Percentiles rank a stretch among this genome's conserved stretches.
phyloP scores from a whole-genome alignment of 1,284 basidiomycete genomes.

The Rhodotorula sp. region DNA sequence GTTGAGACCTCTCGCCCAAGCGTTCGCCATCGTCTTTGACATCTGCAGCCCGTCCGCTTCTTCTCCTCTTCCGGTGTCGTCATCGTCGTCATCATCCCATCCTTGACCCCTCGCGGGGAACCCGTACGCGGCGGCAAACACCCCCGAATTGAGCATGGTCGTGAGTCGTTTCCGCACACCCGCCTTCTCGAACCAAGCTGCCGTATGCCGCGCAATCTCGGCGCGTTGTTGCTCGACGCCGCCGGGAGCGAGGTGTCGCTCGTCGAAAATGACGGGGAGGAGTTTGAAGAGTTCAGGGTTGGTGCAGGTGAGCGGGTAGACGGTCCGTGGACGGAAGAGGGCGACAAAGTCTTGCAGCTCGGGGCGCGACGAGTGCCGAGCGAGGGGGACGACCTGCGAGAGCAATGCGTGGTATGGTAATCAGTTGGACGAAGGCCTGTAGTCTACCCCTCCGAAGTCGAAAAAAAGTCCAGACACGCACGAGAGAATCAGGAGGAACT shows the following conservation, averaged over 20 bases:
- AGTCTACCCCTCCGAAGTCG: too few species aligned
- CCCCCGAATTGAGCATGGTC: not conserved
- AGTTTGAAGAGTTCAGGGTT: slow-evolving; percentile 66
- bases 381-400: slow-evolving; percentile 70
- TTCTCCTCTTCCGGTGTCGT: not conserved
- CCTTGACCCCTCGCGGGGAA: too few species aligned
- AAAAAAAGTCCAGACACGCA: slow-evolving; percentile 52
- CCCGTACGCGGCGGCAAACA: too few species aligned
- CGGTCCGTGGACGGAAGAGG: slow-evolving; percentile 68
- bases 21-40: slow-evolving; percentile 11
- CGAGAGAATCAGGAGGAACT: slow-evolving; percentile 58
- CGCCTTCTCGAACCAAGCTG: not conserved
- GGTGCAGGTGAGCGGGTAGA: slow-evolving; percentile 73
- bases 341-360: slow-evolving; percentile 76
- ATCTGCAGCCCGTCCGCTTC: slow-evolving; percentile 5
- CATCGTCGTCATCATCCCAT: too few species aligned
- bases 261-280: slow-evolving; percentile 65
- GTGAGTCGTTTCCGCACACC: not conserved
- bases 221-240: slow-evolving; percentile 42
- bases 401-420: too few species aligned
- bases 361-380: slow-evolving; percentile 78
- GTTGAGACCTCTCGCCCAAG: slow-evolving; percentile 21
- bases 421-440: not conserved
- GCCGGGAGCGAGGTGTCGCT: slow-evolving; percentile 53
- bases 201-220: slow-evolving; percentile 22